phyloP scores from a whole-genome alignment of 352 stramenopile species.

The Hyaloperonospora arabidopsidis region DNA sequence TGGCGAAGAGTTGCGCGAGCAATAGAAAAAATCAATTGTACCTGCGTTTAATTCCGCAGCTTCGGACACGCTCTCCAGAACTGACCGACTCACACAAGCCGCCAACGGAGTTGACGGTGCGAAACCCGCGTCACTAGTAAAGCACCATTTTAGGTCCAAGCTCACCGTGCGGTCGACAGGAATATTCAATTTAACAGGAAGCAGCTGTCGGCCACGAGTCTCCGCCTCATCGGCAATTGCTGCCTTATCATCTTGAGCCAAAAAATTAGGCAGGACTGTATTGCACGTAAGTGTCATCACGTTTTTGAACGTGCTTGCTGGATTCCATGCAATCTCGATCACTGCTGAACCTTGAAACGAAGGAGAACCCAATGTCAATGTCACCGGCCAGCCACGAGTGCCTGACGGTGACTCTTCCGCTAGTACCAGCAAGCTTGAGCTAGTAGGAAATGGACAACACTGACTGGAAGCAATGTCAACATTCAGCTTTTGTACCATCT shows the following conservation, averaged over 20 bases:
- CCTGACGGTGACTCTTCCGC: conserved; percentile 67
- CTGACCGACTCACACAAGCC: conserved; percentile 60
- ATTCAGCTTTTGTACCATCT: conserved; percentile 17
- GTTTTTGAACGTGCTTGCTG: conserved; percentile 35
- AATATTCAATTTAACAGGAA: conserved; percentile 43
- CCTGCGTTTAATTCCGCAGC: conserved; percentile 43
- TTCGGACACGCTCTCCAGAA: conserved; percentile 55
- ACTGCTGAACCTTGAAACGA: conserved; percentile 26
- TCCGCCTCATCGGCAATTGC: conserved; percentile 6
- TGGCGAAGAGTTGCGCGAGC: conserved; percentile 15
- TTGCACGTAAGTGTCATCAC: conserved; percentile 47
- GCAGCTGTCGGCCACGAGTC: conserved; percentile 5
- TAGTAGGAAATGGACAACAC: conserved; percentile 29
- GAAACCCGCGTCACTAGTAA: conserved; percentile 52
- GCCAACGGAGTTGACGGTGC: conserved; percentile 52
- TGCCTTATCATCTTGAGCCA: conserved; percentile 20
- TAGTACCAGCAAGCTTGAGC: conserved; percentile 53
- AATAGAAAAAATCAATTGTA: conserved; percentile 49
- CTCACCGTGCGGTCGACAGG: conserved; percentile 25
- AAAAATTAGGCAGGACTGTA: conserved; percentile 26
- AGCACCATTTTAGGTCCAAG: conserved; percentile 62
- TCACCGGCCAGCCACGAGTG: conserved; percentile 47
- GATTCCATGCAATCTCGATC: conserved; percentile 56
- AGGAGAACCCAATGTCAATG: conserved; percentile 34
- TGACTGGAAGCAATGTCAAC: conserved; percentile 32